phyloP scores from a whole-genome alignment of 352 stramenopile genomes.

The Phytophthora quininea region DNA sequence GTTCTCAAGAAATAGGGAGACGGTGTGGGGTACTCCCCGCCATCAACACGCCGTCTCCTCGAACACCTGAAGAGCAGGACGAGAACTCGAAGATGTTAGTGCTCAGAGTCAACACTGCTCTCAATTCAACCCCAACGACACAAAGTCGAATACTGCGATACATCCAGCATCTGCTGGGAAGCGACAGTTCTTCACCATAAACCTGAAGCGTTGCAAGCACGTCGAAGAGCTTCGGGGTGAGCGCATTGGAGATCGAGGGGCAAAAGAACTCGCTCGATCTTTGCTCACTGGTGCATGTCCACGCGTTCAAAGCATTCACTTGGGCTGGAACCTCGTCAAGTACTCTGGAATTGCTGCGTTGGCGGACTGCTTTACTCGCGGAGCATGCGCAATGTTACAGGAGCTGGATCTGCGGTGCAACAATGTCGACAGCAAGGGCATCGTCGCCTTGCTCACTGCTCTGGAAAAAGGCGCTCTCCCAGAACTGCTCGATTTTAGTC shows the following conservation, averaged over 20 bases:
- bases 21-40: conserved; percentile 57
- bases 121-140: background rate
- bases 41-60: conserved; percentile 50
- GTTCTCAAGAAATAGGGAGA: conserved; percentile 50
- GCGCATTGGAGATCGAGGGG: conserved; percentile 57
- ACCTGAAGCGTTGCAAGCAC: conserved; percentile 80
- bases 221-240: conserved; percentile 65
- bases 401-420: conserved; percentile 74
- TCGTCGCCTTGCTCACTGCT: conserved; percentile 43
- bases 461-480: conserved; percentile 58
- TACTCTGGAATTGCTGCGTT: conserved; percentile 56
- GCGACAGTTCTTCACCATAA: conserved; percentile 69
- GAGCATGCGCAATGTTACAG: conserved; percentile 57
- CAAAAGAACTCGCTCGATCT: conserved; percentile 60
- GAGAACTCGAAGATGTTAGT: conserved; percentile 59
- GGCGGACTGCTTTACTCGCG: conserved; percentile 56
- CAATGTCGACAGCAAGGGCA: conserved; percentile 50
- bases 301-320: conserved; percentile 53
- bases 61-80: conserved; percentile 43
- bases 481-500: conserved; percentile 53
- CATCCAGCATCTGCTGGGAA: conserved; percentile 25
- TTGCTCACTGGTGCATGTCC: conserved; percentile 74
- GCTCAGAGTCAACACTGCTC: conserved; percentile 51
- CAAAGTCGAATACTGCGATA: background rate
- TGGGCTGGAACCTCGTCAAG: conserved; percentile 78